A percentile compares a stretch with the other conserved stretches of the same genome.
phyloP scores from a whole-genome alignment of 2,329 filamentous ascomycete species.

The Erysiphe pulchra region DNA sequence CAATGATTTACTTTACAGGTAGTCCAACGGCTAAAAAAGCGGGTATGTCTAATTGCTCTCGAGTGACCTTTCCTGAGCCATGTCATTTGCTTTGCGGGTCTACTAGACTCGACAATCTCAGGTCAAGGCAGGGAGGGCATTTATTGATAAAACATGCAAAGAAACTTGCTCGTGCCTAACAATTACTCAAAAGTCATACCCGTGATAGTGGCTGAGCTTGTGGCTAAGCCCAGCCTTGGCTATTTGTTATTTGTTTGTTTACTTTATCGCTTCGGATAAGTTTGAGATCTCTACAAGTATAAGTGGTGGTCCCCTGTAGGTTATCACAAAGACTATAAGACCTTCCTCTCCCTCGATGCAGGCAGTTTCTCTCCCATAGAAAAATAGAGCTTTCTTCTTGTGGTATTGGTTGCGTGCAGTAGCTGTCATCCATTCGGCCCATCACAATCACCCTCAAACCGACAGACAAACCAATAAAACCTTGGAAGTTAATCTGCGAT shows the following conservation, averaged over 20 bases:
- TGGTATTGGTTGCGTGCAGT: too few relatives aligned
- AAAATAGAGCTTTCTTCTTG: too few relatives aligned
- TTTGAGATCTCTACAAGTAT: too few relatives aligned
- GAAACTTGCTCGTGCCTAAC: background rate
- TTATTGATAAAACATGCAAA: background rate
- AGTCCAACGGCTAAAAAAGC: background rate
- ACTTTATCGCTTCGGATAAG: too few relatives aligned
- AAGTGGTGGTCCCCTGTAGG: too few relatives aligned
- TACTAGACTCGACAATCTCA: background rate
- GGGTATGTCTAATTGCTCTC: background rate
- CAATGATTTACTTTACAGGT: background rate
- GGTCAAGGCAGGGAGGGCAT: background rate
- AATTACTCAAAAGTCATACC: background rate
- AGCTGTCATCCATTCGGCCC: too few relatives aligned
- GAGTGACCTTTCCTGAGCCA: constrained; percentile 5
- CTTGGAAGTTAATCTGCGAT: background rate
- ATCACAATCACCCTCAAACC: background rate
- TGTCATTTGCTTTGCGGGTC: constrained; percentile 4
- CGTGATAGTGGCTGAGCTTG: too few relatives aligned
- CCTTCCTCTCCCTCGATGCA: too few relatives aligned
- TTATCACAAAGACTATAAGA: too few relatives aligned
- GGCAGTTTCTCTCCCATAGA: too few relatives aligned
- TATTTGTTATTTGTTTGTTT: too few relatives aligned
- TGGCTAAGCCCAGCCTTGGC: too few relatives aligned
- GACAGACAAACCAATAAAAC: background rate